Conservation (phyloP, 257 asterid species). For the Nicotiana benthamiana region DNA sequence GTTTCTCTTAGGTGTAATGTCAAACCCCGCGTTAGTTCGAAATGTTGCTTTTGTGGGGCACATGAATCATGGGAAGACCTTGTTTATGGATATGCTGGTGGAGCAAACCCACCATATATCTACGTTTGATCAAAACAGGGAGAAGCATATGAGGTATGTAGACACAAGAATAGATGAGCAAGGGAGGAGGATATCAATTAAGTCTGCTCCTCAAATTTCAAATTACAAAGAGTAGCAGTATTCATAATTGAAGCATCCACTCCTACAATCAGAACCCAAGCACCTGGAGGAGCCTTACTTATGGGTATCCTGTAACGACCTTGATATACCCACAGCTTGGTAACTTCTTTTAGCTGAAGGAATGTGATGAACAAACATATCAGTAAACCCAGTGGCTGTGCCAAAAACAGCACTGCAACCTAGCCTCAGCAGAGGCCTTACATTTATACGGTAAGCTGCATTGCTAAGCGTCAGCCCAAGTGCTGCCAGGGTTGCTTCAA, state of each 20-base stretch:
- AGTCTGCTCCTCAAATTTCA: slow-evolving; percentile 63
- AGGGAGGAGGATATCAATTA: slow-evolving; percentile 84
- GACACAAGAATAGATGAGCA: slow-evolving; percentile 97
- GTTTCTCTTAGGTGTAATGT: slow-evolving; percentile 91
- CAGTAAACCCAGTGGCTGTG: slow-evolving; percentile 90
- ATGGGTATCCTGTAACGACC: slow-evolving; percentile 86
- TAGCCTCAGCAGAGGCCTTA: slow-evolving; percentile 77
- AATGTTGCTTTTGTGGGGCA: slow-evolving; percentile 89
- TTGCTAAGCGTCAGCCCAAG: slow-evolving; percentile 93
- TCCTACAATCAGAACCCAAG: slow-evolving; percentile 97
- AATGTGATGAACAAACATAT: slow-evolving; percentile 89
- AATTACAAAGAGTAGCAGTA: slow-evolving; percentile 76
- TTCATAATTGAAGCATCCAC: slow-evolving; percentile 93
- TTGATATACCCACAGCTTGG: slow-evolving; percentile 90
- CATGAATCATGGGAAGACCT: slow-evolving; percentile 67
- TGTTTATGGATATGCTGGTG: slow-evolving; percentile 84
- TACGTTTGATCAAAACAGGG: slow-evolving; percentile 81
- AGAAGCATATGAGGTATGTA: slow-evolving; percentile 92
- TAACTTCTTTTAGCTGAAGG: slow-evolving; percentile 96
- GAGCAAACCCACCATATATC: slow-evolving; percentile 92
- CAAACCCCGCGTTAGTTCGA: slow-evolving; percentile 66
- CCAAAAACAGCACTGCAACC: slow-evolving; percentile 96
- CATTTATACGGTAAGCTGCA: slow-evolving; percentile 88
- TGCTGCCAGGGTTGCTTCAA: slow-evolving; percentile 82
- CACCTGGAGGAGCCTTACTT: slow-evolving; percentile 85